phyloP scores from a whole-genome alignment of 495 filamentous ascomycete genomes.

The Tetracladium setigerum region DNA sequence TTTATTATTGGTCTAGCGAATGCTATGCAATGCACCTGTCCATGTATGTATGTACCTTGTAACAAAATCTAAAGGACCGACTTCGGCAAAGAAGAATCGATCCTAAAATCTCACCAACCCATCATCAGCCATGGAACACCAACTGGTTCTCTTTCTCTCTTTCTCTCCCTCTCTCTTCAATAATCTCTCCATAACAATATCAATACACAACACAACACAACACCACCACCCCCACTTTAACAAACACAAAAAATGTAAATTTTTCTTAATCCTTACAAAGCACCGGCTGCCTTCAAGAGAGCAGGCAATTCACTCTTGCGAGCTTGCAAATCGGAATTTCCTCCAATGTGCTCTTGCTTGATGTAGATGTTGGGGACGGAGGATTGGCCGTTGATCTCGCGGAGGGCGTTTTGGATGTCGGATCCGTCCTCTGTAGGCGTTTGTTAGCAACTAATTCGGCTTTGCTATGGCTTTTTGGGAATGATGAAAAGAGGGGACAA shows the following conservation, averaged over 20 bases:
- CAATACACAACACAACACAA: neutral
- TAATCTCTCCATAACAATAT: neutral
- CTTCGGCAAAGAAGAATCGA: neutral
- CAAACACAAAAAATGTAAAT: too few relatives aligned
- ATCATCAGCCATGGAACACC: neutral
- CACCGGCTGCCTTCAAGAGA: constrained; percentile 60
- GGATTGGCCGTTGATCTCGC: constrained; percentile 70
- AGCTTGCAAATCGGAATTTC: constrained; percentile 87
- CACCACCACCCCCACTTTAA: neutral
- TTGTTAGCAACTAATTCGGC: constrained; percentile 5
- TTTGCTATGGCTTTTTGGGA: too few relatives aligned
- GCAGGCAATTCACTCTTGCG: constrained; percentile 46
- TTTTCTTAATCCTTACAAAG: constrained; percentile 34
- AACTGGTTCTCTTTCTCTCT: neutral
- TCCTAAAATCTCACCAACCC: neutral
- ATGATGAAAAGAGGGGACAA: too few relatives aligned
- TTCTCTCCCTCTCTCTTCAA: neutral
- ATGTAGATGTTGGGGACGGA: constrained; percentile 97
- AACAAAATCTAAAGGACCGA: too few relatives aligned
- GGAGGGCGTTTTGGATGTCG: constrained; percentile 77
- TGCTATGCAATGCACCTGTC: too few relatives aligned
- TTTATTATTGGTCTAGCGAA: too few relatives aligned
- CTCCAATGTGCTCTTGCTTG: constrained; percentile 81
- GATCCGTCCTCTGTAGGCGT: constrained; percentile 57
- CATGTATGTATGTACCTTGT: too few relatives aligned